Conservation (phyloP, 208 protist species). For the Trypanosoma vivax region DNA sequence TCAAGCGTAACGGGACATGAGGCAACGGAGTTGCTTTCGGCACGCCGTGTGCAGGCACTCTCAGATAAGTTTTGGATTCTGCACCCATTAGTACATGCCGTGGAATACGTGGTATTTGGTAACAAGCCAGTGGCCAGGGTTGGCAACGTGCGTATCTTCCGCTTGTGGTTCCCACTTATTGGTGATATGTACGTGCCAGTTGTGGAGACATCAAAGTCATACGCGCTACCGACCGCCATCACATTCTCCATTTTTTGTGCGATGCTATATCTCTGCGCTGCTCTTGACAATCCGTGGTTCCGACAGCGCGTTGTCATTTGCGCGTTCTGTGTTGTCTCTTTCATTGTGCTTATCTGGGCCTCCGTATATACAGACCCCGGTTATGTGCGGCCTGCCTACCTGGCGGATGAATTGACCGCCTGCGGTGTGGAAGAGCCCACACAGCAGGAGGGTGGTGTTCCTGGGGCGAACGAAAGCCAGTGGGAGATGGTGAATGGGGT, state of each 20-base stretch:
- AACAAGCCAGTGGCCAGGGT: slow-evolving; percentile 48
- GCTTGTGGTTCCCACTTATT: slow-evolving; percentile 52
- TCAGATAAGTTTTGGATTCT: slow-evolving; percentile 66
- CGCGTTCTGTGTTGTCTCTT: slow-evolving; percentile 32
- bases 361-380: slow-evolving; percentile 75
- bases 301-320: slow-evolving; percentile 5
- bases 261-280: slow-evolving; percentile 24
- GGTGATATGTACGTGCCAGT: slow-evolving; percentile 59
- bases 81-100: slow-evolving; percentile 45
- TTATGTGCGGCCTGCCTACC: slow-evolving; percentile 69
- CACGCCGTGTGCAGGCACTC: slow-evolving; percentile 50
- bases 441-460: slow-evolving; percentile 59
- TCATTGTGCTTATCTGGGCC: slow-evolving; percentile 36
- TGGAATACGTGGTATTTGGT: slow-evolving; percentile 79
- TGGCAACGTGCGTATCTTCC: slow-evolving; percentile 74
- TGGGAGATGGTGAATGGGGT: slow-evolving; percentile 72
- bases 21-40: slow-evolving; percentile 55
- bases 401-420: slow-evolving; percentile 14
- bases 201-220: slow-evolving; percentile 63
- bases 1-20: slow-evolving; percentile 54
- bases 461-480: slow-evolving; percentile 45
- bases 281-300: slow-evolving; percentile 41
- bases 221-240: slow-evolving; percentile 36
- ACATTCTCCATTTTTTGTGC: slow-evolving; percentile 21
- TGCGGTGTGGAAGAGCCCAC: slow-evolving; percentile 2